A percentile compares a stretch with the other conserved stretches of the same genome.
phyloP scores from a whole-genome alignment of 306 rosid genomes.

The Fragaria nilgerrensis region DNA sequence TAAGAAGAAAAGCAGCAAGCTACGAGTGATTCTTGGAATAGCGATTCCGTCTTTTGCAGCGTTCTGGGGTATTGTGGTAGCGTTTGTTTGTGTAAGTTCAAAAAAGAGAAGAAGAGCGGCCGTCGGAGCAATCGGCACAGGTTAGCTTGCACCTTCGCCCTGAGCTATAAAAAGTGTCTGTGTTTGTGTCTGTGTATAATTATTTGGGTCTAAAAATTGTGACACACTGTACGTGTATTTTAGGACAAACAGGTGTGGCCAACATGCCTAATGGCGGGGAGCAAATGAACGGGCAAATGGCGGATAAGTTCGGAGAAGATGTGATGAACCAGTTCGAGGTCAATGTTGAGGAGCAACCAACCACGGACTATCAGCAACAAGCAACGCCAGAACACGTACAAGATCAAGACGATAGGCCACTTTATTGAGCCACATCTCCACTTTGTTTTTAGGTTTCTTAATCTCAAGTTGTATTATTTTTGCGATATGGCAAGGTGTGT shows the following conservation, averaged over 20 bases:
- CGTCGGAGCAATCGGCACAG: constrained; percentile 6
- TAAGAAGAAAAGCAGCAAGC: constrained; percentile 10
- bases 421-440: neutral
- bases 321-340: neutral
- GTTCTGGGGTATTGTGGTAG: neutral
- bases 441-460: neutral
- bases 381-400: neutral
- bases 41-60: neutral
- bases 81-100: neutral
- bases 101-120: neutral
- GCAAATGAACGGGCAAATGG: constrained; percentile 3
- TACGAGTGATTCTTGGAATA: constrained; percentile 16
- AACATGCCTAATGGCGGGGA: neutral
- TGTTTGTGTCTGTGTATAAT: no score
- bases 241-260: neutral
- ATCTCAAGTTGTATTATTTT: neutral
- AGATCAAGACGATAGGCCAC: neutral
- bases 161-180: neutral
- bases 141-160: neutral
- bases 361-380: neutral
- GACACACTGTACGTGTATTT: neutral
- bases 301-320: neutral
- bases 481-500: no score
- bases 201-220: neutral
- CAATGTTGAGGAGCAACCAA: neutral